Conservation (phyloP, 2,329 filamentous ascomycete genomes). For the Aphanocladium album region DNA sequence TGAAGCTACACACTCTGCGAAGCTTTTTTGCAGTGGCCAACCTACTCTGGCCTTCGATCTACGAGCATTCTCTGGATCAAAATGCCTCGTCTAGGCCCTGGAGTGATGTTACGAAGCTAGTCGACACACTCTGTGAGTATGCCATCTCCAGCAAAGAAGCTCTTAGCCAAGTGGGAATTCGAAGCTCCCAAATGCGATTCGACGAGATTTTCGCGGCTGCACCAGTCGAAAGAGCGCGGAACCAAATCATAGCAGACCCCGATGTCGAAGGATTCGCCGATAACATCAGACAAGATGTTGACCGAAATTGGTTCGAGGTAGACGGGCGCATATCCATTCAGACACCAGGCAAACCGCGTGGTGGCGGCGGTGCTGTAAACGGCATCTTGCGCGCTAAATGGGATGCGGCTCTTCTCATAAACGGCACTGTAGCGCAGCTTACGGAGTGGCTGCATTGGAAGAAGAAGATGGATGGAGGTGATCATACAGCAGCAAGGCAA, state of each 20-base stretch:
- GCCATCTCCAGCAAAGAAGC: not conserved
- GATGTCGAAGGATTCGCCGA: conserved; percentile 36
- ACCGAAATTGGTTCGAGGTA: conserved; percentile 38
- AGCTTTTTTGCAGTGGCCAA: conserved; percentile 17
- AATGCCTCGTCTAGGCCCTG: not conserved
- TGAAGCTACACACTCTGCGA: conserved; percentile 22
- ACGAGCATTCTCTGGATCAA: conserved; percentile 14
- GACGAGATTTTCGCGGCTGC: conserved; percentile 12
- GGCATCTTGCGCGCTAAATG: conserved; percentile 30
- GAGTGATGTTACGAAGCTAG: not conserved
- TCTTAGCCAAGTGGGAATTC: not conserved
- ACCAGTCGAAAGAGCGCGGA: conserved; percentile 8
- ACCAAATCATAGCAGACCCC: conserved; percentile 17
- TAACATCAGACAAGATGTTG: conserved; percentile 41
- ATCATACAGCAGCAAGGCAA: not conserved
- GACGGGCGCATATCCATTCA: conserved; percentile 32
- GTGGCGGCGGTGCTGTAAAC: conserved; percentile 24
- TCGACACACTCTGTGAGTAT: not conserved
- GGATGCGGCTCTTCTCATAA: conserved; percentile 25
- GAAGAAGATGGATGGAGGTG: not conserved
- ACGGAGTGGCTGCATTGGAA: conserved; percentile 32
- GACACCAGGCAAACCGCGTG: conserved; percentile 28
- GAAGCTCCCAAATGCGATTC: not conserved
- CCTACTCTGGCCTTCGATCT: conserved; percentile 17
- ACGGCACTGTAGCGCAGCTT: conserved; percentile 27